These are phyloP conservation scores for Colletotrichum scovillei DNA, from an alignment of 2,329 filamentous ascomycete genomes.

Conservation along the genomic window DNA sequence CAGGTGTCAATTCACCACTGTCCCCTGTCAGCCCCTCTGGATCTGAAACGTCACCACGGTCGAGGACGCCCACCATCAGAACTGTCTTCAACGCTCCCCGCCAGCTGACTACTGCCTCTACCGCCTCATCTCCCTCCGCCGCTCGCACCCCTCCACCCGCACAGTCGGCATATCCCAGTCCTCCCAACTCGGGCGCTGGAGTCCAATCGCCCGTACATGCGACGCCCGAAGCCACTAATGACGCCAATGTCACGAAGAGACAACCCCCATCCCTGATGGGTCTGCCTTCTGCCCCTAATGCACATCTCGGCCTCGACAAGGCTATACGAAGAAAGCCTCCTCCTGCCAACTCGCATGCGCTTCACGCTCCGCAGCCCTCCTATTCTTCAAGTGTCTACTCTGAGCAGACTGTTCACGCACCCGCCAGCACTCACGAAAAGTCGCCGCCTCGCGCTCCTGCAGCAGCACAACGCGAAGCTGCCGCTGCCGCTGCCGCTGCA, in stretches of 20 bases:
- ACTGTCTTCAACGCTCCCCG: slow-evolving; percentile 41
- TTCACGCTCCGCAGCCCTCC: slow-evolving; percentile 37
- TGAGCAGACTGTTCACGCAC: slow-evolving; percentile 35
- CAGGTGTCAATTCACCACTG: slow-evolving; percentile 38
- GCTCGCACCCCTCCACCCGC: slow-evolving; percentile 35
- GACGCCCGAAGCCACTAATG: slow-evolving; percentile 27
- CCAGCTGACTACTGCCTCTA: slow-evolving; percentile 40
- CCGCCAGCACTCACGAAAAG: slow-evolving; percentile 39
- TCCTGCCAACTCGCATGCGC: slow-evolving; percentile 41
- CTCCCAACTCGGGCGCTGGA: slow-evolving; percentile 43
- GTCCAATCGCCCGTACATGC: slow-evolving; percentile 36
- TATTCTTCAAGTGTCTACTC: slow-evolving; percentile 46
- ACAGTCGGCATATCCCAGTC: slow-evolving; percentile 45
- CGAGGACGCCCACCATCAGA: slow-evolving; percentile 45
- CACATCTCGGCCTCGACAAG: slow-evolving; percentile 40
- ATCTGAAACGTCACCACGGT: slow-evolving; percentile 48
- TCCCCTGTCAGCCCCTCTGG: slow-evolving; percentile 46
- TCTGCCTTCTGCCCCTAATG: slow-evolving; percentile 31
- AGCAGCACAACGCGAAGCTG: background rate
- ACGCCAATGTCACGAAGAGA: slow-evolving; percentile 12
- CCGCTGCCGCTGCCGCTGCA: background rate
- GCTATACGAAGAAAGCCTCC: slow-evolving; percentile 60
- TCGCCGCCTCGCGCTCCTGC: background rate
- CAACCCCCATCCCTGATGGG: slow-evolving; percentile 27
- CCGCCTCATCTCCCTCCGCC: slow-evolving; percentile 25